Base-by-base conservation (phyloP, 139 green algal species). In the Chlamydomonas eustigma region DNA sequence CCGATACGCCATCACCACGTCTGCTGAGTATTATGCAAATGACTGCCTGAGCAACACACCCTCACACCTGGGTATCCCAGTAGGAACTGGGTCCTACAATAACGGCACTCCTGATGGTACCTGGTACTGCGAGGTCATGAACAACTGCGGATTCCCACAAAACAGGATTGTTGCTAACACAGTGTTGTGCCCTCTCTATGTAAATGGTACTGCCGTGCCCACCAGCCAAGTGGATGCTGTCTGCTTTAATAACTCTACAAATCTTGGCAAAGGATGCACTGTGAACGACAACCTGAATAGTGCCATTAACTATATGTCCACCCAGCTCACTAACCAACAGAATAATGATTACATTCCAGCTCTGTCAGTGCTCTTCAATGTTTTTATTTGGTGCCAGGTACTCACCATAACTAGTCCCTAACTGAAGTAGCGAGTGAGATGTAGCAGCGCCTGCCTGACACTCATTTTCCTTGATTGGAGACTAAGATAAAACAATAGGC, bases 361-460 rank as follows among this genome's bases (percentile, higher is more conserved):
- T n/a, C 70, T 84, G 79, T 92, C 88, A 4, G 80, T 97, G 66
- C 91, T 98, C 8, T 98, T 98, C 91, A 97, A 97, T 82, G 81
- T 86, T 38, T 98, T 97, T 86, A 97, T 98, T 77, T 92, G 93
- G 24, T 39, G 66, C 0, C 79, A 84, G 79, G 44, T 58, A 18
- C 44, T n/a, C n/a, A n/a, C n/a, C n/a, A n/a, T n/a, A n/a, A n/a
- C n/a, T n/a, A n/a, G n/a, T n/a, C n/a, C n/a, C n/a, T n/a, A n/a
- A n/a, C n/a, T n/a, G n/a, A n/a, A n/a, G n/a, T n/a, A n/a, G n/a
- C n/a, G n/a, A n/a, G n/a, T n/a, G n/a, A n/a, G n/a, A n/a, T n/a
- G n/a, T n/a, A n/a, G n/a, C n/a, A n/a, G n/a, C n/a, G n/a, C n/a
- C n/a, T n/a, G n/a, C n/a, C n/a, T n/a, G n/a, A n/a, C n/a, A n/a